Base-by-base conservation (phyloP, 805 yeast species). In the Metschnikowia amazonensis region DNA sequence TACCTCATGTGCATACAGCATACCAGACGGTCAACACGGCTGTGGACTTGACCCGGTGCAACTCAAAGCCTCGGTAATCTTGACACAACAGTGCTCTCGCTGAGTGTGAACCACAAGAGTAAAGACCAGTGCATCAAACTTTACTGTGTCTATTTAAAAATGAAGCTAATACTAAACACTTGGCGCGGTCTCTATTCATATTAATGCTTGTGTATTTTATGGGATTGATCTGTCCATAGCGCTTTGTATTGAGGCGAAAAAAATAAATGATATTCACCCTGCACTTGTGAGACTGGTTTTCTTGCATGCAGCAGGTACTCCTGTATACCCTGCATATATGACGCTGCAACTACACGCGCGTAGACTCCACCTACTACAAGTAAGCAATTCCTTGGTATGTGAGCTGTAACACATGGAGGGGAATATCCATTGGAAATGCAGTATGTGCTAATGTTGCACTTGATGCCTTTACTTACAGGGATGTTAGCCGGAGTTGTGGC, bases 331-430 rank as follows among this genome's bases (percentile, higher is more conserved):
- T 25, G 40, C 31, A 25, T 3, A 13, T 7, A 16, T 10, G 23
- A 17, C 32, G 8, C 32, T 27, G 40, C 40, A 25, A 36, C 18
- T 9, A 9, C 21, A 8, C 16, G 32, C 30, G 32, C 40, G 31
- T n/a, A 36, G 16, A 11, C 21, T 14, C 30, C n/a, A 36, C 16
- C 30, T 9, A 36, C 21, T 11, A 14, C 8, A 36, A 13, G 14
- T 11, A 23, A 17, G n/a, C 11, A 32, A 14, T 32, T 20, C 7
- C 8, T 18, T 32, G 35, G 24, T 32, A 32, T 32, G 13, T 32
- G 29, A 36, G 40, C 40, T 17, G 32, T 24, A 36, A 36, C 16
- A 13, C 11, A 33, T 6, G n/a, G 40, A 27, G 25, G 40, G 40
- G 32, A 25, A 27, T 7, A 7, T 25, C n/a, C 16, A 17, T 13